phyloP scores from a whole-genome alignment of 352 stramenopile genomes.

The Phytophthora crassamura region DNA sequence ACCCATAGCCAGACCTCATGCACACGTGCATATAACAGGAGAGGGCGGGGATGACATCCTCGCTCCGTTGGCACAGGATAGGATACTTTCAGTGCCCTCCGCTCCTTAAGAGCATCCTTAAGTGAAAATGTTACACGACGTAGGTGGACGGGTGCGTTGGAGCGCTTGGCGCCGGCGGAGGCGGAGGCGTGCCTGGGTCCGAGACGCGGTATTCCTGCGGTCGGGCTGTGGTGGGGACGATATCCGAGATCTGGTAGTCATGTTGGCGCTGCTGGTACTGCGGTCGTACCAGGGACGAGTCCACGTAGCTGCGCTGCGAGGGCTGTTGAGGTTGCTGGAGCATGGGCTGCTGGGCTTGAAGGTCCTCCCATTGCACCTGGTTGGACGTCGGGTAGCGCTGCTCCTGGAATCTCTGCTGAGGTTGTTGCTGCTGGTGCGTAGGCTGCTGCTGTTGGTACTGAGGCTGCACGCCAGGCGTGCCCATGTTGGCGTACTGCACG shows the following conservation, averaged over 20 bases:
- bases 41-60: too few species aligned
- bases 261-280: slow-evolving; percentile 40
- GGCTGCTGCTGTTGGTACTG: slow-evolving; percentile 24
- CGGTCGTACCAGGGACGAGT: slow-evolving; percentile 32
- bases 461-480: slow-evolving; percentile 19
- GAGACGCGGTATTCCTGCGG: slow-evolving; percentile 8
- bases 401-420: slow-evolving; percentile 19
- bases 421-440: slow-evolving; percentile 5
- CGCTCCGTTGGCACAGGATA: too few species aligned
- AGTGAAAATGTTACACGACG: slow-evolving; percentile 34
- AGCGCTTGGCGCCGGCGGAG: slow-evolving; percentile 9
- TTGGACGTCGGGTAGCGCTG: slow-evolving; percentile 34
- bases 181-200: slow-evolving; percentile 10
- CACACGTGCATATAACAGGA: too few species aligned
- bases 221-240: slow-evolving; percentile 23
- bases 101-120: too few species aligned
- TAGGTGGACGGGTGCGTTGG: slow-evolving; percentile 8
- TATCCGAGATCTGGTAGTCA: slow-evolving; percentile 41
- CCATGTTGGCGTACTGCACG: slow-evolving; percentile 35
- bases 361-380: slow-evolving; percentile 37
- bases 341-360: slow-evolving; percentile 18
- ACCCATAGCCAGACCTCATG: too few species aligned
- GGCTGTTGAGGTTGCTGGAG: background rate
- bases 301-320: slow-evolving; percentile 20
- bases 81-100: too few species aligned